phyloP scores from a whole-genome alignment of 2,329 filamentous ascomycete genomes.

The Phoma sp. region DNA sequence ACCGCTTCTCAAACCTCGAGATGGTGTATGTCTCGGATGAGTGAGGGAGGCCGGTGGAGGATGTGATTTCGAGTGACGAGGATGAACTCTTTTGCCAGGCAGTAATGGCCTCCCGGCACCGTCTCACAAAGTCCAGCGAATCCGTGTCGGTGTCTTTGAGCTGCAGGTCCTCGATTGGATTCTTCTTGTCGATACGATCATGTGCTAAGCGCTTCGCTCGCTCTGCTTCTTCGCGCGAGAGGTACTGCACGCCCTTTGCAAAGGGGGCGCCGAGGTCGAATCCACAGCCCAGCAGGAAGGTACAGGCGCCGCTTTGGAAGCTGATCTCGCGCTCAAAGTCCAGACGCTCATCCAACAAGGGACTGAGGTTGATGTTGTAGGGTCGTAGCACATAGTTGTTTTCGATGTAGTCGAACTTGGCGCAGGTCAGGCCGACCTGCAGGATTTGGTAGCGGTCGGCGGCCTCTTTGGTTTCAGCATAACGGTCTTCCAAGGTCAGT shows the following conservation, averaged over 20 bases:
- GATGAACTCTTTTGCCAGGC: constrained; percentile 51
- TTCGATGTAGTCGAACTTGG: constrained; percentile 60
- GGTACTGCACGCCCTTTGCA: constrained; percentile 65
- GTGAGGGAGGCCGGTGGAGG: constrained; percentile 34
- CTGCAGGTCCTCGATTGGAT: constrained; percentile 53
- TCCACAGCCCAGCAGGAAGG: constrained; percentile 66
- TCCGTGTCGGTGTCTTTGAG: constrained; percentile 61
- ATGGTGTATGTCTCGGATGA: constrained; percentile 29
- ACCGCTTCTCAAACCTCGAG: constrained; percentile 65
- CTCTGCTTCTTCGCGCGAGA: constrained; percentile 66
- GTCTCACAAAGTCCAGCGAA: constrained; percentile 59
- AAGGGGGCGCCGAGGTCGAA: constrained; percentile 67
- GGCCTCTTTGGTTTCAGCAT: constrained; percentile 65
- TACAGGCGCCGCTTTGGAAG: constrained; percentile 65
- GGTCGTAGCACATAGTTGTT: constrained; percentile 65
- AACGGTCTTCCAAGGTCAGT: constrained; percentile 66
- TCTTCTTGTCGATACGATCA: constrained; percentile 52
- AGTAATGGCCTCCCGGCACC: constrained; percentile 55
- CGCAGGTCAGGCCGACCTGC: constrained; percentile 72
- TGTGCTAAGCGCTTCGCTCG: constrained; percentile 55
- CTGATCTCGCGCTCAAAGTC: constrained; percentile 67
- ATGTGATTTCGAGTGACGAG: constrained; percentile 37
- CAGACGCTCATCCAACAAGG: constrained; percentile 61
- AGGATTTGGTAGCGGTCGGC: constrained; percentile 70
- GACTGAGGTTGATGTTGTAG: constrained; percentile 70